phyloP scores from a whole-genome alignment of 352 stramenopile genomes.

The Phytophthora sansomeana region DNA sequence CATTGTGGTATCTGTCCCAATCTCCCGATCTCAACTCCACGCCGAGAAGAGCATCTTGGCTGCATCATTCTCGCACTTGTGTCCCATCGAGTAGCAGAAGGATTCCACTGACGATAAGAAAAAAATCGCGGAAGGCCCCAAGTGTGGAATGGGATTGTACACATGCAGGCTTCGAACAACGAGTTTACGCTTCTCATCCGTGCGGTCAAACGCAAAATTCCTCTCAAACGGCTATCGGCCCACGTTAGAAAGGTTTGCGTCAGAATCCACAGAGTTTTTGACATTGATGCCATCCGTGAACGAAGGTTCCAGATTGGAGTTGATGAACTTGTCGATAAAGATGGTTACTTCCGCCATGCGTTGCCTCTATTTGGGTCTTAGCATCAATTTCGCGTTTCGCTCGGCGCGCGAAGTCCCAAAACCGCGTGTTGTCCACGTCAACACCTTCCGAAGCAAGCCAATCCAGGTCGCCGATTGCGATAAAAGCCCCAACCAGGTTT shows the following conservation, averaged over 20 bases:
- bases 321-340: slow-evolving; percentile 27
- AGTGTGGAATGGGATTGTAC: slow-evolving; percentile 35
- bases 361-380: slow-evolving; percentile 11
- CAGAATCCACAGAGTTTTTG: slow-evolving; percentile 26
- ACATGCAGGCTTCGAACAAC: slow-evolving; percentile 52
- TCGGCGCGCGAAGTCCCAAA: slow-evolving; percentile 51
- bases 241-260: slow-evolving; percentile 45
- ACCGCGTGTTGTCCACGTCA: slow-evolving; percentile 23
- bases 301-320: slow-evolving; percentile 19
- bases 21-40: slow-evolving; percentile 10
- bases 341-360: slow-evolving; percentile 13
- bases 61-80: slow-evolving; percentile 51
- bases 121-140: slow-evolving; percentile 41
- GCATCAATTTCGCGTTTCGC: slow-evolving; percentile 30
- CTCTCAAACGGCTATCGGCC: slow-evolving; percentile 36
- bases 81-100: slow-evolving; percentile 69
- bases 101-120: slow-evolving; percentile 31
- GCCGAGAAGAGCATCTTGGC: slow-evolving; percentile 13
- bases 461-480: slow-evolving; percentile 16
- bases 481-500: slow-evolving; percentile 39
- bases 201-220: slow-evolving; percentile 21
- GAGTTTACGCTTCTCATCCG: slow-evolving; percentile 21
- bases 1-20: slow-evolving; percentile 19
- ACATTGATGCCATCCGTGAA: slow-evolving; percentile 15
- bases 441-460: slow-evolving; percentile 23